phyloP scores from a whole-genome alignment of 2,329 filamentous ascomycete genomes.

The Neofusicoccum parvum region DNA sequence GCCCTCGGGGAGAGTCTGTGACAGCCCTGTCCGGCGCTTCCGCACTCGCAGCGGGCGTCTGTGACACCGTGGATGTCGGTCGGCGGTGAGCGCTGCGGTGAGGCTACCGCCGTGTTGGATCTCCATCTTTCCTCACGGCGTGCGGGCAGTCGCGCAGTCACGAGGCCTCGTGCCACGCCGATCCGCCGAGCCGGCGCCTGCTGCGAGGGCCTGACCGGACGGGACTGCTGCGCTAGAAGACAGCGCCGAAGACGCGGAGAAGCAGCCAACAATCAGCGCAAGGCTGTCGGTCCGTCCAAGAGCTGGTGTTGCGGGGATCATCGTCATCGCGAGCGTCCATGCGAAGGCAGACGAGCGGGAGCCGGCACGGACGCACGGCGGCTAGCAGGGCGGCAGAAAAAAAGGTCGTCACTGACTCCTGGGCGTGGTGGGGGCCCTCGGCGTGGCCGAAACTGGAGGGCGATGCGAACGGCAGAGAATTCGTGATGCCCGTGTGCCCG shows the following conservation, averaged over 20 bases:
- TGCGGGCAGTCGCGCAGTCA: constrained; percentile 2
- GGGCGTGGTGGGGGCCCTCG: constrained; percentile 3
- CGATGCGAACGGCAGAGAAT: constrained; percentile 1
- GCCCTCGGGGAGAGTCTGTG: neutral
- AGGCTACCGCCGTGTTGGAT: constrained; percentile 1
- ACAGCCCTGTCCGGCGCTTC: constrained; percentile 18
- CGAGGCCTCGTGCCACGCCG: constrained; percentile 2
- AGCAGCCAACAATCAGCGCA: neutral
- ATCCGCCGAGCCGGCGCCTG: neutral
- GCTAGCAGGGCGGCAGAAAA: constrained; percentile 5
- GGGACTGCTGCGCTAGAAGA: neutral
- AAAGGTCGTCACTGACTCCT: neutral
- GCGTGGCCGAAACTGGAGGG: constrained; percentile 3
- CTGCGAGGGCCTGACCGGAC: neutral
- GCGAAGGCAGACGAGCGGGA: neutral
- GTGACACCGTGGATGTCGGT: constrained; percentile 2
- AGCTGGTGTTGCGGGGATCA: constrained; percentile 15
- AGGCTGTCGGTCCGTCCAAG: neutral
- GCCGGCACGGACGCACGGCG: constrained; percentile 5
- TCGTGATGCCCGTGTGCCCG: constrained; percentile 1
- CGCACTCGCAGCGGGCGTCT: constrained; percentile 9
- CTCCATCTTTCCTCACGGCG: neutral
- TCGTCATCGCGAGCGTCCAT: neutral
- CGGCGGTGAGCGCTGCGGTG: constrained; percentile 18
- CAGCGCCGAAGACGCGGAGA: neutral